Evolutionary conservation across 371 early-diverging fungal genomes (phyloP).

Genomic region (Caulochytrium protostelioides): DNA sequence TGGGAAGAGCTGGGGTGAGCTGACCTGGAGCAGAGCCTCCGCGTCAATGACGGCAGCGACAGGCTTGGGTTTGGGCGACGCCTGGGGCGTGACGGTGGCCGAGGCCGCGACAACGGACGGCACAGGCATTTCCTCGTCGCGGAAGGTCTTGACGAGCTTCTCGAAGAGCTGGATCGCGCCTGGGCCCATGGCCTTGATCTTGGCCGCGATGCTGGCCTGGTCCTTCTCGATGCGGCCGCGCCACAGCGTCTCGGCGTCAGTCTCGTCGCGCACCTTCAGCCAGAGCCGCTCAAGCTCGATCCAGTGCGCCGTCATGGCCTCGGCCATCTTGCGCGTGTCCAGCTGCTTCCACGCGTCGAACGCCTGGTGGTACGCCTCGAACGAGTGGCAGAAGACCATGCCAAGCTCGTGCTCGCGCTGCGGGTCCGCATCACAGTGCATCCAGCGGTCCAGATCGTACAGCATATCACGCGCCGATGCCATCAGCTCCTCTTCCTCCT

Average conservation of each 20-base stretch:
- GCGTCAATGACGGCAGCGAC: too few relatives aligned
- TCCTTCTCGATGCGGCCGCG: conserved; percentile 24
- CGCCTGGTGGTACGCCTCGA: conserved; percentile 29
- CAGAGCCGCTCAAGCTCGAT: conserved; percentile 43
- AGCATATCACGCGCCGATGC: conserved; percentile 11
- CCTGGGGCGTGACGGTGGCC: too few relatives aligned
- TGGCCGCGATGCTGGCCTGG: conserved; percentile 19
- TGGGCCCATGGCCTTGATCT: conserved; percentile 12
- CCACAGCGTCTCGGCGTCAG: conserved; percentile 32
- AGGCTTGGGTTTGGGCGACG: conserved; percentile 1
- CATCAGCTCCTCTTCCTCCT: conserved; percentile 22
- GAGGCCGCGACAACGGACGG: too few relatives aligned
- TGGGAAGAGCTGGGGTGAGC: too few relatives aligned
- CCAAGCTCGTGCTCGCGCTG: conserved; percentile 5
- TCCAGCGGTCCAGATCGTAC: conserved; percentile 30
- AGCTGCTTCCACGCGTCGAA: conserved; percentile 49
- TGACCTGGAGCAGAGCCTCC: too few relatives aligned
- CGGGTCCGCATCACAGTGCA: conserved; percentile 3
- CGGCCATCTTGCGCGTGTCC: conserved; percentile 36
- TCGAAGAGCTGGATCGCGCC: too few relatives aligned
- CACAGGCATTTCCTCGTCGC: too few relatives aligned
- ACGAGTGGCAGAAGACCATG: conserved; percentile 21
- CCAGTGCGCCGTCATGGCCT: conserved; percentile 40
- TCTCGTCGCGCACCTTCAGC: conserved; percentile 33
- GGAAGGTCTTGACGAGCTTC: too few relatives aligned